Base-by-base conservation (phyloP, 1,284 basidiomycete genomes). In the Ustilago esculenta region DNA sequence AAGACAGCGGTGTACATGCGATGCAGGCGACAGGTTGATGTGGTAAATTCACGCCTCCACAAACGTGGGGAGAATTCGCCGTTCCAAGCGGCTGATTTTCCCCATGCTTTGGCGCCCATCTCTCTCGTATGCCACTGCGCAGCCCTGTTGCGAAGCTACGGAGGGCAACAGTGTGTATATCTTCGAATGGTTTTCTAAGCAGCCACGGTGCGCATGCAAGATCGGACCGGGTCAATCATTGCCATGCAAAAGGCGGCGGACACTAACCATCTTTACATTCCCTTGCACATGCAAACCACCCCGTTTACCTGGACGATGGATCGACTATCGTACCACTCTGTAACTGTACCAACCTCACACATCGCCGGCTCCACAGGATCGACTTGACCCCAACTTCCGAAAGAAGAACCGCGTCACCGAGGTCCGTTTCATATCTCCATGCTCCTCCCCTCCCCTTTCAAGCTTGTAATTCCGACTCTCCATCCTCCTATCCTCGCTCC, bases 371-470 rank as follows among this genome's bases (percentile, higher is more conserved):
- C 32, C 40, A 44, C 53, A 69, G 66, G 65, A 59, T 56, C 68
- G 68, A 39, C 64, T 78, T 51, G 73, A 80, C 59, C 77, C 73
- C 23, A 57, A 73, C 50, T 75, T 76, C 55, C 56, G 74, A 53
- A 80, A 80, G 69, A 80, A 80, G 70, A 78, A 75, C 58, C 68
- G 75, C 45, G 77, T 73, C 48, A 80, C 77, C 48, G 76, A 80
- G 72, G 72, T 77, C 66, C 63, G 72, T 77, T 59, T 61, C 54
- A 53, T 34, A 17, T n/a, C 14, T 18, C 5, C 21, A 24, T 20
- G n/a, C n/a, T n/a, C 23, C 27, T 27, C 17, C 20, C 35, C 15
- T 15, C 29, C 32, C 20, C n/a, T n/a, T 23, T 4, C 21, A 15
- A 5, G 6, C 20, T n/a, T n/a, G 12, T n/a, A 17, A 17, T 21